Evolutionary conservation across 1,284 basidiomycete species (phyloP).

Genomic region (Tilletia walkeri): DNA sequence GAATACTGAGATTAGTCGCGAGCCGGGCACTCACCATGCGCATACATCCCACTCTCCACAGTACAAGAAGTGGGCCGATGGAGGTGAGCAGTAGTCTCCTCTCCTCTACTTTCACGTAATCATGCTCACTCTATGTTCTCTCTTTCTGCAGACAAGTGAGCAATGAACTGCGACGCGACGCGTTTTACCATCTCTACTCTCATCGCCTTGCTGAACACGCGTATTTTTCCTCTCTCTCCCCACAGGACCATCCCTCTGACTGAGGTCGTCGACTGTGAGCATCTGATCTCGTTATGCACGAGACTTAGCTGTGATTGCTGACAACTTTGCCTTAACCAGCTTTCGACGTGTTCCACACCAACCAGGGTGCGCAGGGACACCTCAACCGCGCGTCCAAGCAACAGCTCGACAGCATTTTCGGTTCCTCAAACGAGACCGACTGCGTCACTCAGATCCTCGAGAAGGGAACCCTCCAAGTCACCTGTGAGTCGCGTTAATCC

Average conservation of each 20-base stretch:
- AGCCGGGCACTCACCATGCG: background rate
- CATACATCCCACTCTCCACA: background rate
- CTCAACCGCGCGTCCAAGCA: slow-evolving; percentile 56
- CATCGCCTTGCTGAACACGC: background rate
- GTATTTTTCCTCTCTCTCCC: background rate
- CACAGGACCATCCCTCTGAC: slow-evolving; percentile 55
- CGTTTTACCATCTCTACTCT: background rate
- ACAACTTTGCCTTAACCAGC: slow-evolving; percentile 18
- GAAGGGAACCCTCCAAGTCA: slow-evolving; percentile 48
- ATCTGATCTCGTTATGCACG: background rate
- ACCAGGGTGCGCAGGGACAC: slow-evolving; percentile 56
- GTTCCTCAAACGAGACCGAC: slow-evolving; percentile 50
- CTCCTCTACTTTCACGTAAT: background rate
- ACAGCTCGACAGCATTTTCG: slow-evolving; percentile 55
- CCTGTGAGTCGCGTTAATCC: slow-evolving; percentile 21
- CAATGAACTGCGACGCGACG: background rate
- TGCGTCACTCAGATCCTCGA: slow-evolving; percentile 52
- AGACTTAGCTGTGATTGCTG: background rate
- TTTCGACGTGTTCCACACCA: slow-evolving; percentile 57
- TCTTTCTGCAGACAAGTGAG: slow-evolving; percentile 19
- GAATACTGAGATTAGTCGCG: background rate
- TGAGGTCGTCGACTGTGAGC: slow-evolving; percentile 54
- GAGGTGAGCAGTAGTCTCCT: slow-evolving; percentile 38
- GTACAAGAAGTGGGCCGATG: slow-evolving; percentile 55
- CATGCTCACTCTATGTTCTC: background rate